Conservation (phyloP, 371 early-diverging fungal species). For the Mortierella sp. region DNA sequence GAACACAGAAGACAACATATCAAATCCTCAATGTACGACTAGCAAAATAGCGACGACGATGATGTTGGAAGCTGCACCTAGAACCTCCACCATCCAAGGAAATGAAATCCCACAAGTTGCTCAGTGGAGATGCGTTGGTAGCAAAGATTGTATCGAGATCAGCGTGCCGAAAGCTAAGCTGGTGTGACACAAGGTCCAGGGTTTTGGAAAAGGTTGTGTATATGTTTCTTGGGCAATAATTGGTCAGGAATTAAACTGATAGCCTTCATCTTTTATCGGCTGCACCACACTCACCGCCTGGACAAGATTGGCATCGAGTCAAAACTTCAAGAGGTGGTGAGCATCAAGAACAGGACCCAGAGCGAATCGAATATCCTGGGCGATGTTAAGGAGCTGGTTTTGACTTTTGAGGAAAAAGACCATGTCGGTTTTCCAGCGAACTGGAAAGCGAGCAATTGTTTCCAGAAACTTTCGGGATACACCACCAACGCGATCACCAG, state of each 20-base stretch:
- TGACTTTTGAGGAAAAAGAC: conserved; percentile 15
- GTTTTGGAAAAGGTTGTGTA: no score
- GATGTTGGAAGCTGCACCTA: no score
- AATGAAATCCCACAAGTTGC: no score
- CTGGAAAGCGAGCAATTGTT: conserved; percentile 12
- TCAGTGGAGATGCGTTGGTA: no score
- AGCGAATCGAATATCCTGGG: conserved; percentile 13
- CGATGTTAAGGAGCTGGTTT: conserved; percentile 17
- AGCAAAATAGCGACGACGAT: no score
- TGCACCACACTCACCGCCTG: conserved; percentile 4
- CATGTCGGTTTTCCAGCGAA: conserved; percentile 7
- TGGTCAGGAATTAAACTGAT: conserved; percentile 14
- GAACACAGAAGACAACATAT: no score
- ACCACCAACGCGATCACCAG: conserved; percentile 11
- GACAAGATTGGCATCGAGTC: conserved; percentile 6
- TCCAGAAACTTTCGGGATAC: conserved; percentile 2
- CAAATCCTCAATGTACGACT: no score
- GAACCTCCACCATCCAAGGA: no score
- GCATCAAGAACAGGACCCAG: conserved; percentile 9
- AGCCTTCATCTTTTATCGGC: conserved; percentile 1
- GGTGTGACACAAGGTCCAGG: no score
- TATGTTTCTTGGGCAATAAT: not conserved
- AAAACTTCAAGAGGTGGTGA: conserved; percentile 15
- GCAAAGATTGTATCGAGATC: no score
- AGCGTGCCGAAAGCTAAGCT: no score